Evolutionary conservation across 2,329 filamentous ascomycete species (phyloP), one percentile per base, ranked within the genome.

Genomic region (Aspergillus fumigatus): DNA sequence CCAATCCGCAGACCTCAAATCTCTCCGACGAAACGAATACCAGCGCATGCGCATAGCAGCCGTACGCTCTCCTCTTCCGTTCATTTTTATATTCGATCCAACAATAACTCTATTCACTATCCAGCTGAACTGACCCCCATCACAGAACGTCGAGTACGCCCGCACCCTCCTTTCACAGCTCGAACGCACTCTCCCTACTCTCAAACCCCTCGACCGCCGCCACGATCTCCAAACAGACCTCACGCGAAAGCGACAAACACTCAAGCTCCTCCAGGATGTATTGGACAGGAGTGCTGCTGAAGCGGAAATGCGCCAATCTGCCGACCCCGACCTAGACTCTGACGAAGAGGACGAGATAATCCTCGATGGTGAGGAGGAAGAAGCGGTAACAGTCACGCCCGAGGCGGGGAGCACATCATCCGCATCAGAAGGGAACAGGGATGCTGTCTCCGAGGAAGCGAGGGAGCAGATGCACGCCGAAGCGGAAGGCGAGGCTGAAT

Each of bases 121-220:
- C 1, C 3, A 2, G 5, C 21, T 17, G 1, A 19, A 45, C 55
- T 63, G 38, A 61, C 35, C 26, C 1, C 29, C 6, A 11, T 25
- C 48, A 32, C 60, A 78, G 73, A 78, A 78, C 61, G 66, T 79
- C 51, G 76, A 78, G 63, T 77, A 78, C 54, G 76, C 75, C 27
- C 75, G 75, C 50, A 71, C 69, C 38, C 65, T 74, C 43, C 71
- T 79, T 25, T 65, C 74, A 40, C 67, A 73, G 43, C 64, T 79
- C 29, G 76, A 79, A 59, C 72, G 71, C 29, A 70, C 65, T 21
- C 69, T 77, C 23, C 70, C 75, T 17, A 61, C 68, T 38, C 67
- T 77, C 25, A 77, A 77, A 60, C 68, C 72, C 0, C 67, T 70
- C 38, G 69, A 75, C 19, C 67, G 68, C 17, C 73, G 73, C 35